These are phyloP conservation scores for Plasmodium knowlesi DNA, from an alignment of 169 alveolate species.

Conservation along the genomic window DNA sequence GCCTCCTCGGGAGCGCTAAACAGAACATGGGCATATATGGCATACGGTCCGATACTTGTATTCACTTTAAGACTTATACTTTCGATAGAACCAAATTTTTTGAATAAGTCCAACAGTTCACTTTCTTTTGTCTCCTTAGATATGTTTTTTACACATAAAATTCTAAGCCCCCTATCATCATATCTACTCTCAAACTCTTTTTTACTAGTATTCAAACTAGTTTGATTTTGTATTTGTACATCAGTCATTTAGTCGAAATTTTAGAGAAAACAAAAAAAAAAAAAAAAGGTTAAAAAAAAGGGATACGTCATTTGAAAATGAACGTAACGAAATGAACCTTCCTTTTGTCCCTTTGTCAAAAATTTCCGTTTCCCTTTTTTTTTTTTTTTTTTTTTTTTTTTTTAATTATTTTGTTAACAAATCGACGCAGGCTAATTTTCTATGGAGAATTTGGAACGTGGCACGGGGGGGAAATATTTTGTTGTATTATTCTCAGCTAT, in stretches of 20 bases:
- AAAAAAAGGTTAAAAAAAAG: slow-evolving; percentile 1
- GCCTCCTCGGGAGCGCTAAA: slow-evolving; percentile 76
- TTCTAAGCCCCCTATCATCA: slow-evolving; percentile 66
- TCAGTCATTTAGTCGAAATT: slow-evolving; percentile 65
- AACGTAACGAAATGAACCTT: slow-evolving; percentile 14
- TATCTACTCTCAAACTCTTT: slow-evolving; percentile 58
- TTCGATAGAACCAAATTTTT: slow-evolving; percentile 71
- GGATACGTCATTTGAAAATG: slow-evolving; percentile 18
- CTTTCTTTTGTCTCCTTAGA: slow-evolving; percentile 73
- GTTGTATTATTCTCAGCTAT: slow-evolving; percentile 6
- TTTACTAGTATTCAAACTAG: slow-evolving; percentile 67
- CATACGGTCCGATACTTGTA: slow-evolving; percentile 72
- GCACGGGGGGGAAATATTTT: background rate
- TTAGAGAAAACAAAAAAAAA: background rate
- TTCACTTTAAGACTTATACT: slow-evolving; percentile 74
- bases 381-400: slow-evolving; percentile 21
- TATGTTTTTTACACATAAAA: slow-evolving; percentile 71
- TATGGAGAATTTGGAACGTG: slow-evolving; percentile 18
- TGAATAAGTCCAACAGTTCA: slow-evolving; percentile 66
- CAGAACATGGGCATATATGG: slow-evolving; percentile 72
- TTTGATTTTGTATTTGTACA: slow-evolving; percentile 69
- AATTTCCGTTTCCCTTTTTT: background rate
- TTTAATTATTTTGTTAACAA: background rate
- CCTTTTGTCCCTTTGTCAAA: background rate
- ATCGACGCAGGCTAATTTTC: slow-evolving; percentile 14